A percentile compares a stretch with the other conserved stretches of the same genome.
Evolutionary conservation across 2,329 filamentous ascomycete species (phyloP).

Genomic region (Neopestalotiopsis sp.): DNA sequence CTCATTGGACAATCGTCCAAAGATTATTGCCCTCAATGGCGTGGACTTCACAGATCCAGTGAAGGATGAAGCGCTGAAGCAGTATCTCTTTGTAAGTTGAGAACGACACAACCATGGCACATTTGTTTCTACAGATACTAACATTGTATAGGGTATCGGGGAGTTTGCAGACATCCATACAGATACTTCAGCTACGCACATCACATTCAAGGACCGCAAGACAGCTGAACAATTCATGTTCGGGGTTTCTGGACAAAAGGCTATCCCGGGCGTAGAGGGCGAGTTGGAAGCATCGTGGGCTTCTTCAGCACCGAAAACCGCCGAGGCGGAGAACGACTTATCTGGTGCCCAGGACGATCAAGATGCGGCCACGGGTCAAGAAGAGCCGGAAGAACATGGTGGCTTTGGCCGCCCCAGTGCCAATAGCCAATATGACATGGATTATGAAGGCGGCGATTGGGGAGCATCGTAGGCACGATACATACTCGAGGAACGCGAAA

Average conservation of each 20-base stretch:
- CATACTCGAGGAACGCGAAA: neutral
- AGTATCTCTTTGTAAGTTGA: constrained; percentile 70
- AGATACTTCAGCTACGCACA: constrained; percentile 51
- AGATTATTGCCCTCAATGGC: constrained; percentile 67
- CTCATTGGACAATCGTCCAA: constrained; percentile 78
- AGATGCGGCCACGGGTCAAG: constrained; percentile 21
- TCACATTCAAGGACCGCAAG: constrained; percentile 70
- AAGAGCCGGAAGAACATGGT: constrained; percentile 21
- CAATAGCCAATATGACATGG: constrained; percentile 37
- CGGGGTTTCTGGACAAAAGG: constrained; percentile 50
- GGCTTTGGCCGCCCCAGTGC: constrained; percentile 22
- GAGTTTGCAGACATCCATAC: constrained; percentile 65
- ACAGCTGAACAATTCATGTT: constrained; percentile 75
- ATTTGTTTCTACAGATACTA: constrained; percentile 26
- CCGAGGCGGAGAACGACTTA: constrained; percentile 25
- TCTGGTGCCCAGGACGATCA: constrained; percentile 29
- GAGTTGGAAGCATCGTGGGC: constrained; percentile 71
- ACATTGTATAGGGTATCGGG: constrained; percentile 57
- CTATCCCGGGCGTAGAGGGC: constrained; percentile 66
- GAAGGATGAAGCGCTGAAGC: constrained; percentile 72
- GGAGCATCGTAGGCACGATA: constrained; percentile 21
- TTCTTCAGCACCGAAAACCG: constrained; percentile 31
- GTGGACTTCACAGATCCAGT: constrained; percentile 65
- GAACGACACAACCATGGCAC: neutral
- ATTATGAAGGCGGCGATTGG: constrained; percentile 37